phyloP scores from a whole-genome alignment of 768 basidiomycete genomes.

The Sutorius australiensis region DNA sequence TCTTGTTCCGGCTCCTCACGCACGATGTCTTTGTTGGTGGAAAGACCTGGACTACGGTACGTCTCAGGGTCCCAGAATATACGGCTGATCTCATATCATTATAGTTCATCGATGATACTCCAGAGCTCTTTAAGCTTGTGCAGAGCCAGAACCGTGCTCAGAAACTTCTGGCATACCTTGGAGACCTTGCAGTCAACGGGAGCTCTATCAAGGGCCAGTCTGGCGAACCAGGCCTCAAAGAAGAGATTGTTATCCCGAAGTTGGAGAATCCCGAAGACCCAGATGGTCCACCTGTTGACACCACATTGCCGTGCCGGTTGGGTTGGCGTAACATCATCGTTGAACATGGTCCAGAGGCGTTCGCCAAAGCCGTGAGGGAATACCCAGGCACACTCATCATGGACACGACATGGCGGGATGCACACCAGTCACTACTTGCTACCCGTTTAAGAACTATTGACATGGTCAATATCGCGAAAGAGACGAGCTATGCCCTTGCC shows the following conservation, averaged over 20 bases:
- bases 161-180: conserved; percentile 93
- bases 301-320: conserved; percentile 72
- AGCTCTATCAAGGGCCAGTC: conserved; percentile 95
- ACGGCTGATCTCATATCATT: conserved; percentile 6
- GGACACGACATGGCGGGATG: conserved; percentile 99
- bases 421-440: conserved; percentile 95
- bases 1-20: conserved; percentile 96
- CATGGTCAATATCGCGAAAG: conserved; percentile 97
- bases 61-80: conserved; percentile 18
- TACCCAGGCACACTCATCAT: conserved; percentile 95
- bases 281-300: conserved; percentile 70
- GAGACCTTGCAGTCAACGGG: conserved; percentile 97
- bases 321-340: conserved; percentile 99
- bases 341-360: conserved; percentile 95
- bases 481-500: conserved; percentile 90
- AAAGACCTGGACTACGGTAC: conserved; percentile 95
- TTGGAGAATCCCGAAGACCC: conserved; percentile 78
- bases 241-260: conserved; percentile 79
- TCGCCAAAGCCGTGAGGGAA: conserved; percentile 95
- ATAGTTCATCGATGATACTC: conserved; percentile 98
- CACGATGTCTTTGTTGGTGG: conserved; percentile 95
- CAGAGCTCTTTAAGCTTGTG: conserved; percentile 98
- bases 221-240: conserved; percentile 92
- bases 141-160: conserved; percentile 98
- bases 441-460: conserved; percentile 94